Conservation (phyloP, 208 protist species). For the Trypanosoma theileri region DNA sequence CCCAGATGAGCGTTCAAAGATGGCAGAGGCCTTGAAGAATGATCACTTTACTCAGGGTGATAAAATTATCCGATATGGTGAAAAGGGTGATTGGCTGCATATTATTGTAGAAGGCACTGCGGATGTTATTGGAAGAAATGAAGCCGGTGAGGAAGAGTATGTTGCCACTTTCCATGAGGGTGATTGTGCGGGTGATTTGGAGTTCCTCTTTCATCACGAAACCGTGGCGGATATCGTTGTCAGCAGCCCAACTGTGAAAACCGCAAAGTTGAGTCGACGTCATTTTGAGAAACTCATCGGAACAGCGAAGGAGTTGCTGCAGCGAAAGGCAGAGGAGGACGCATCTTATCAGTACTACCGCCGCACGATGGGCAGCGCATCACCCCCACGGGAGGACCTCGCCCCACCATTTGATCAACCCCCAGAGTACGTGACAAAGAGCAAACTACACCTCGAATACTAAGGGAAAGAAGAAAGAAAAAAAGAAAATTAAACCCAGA, state of each 20-base stretch:
- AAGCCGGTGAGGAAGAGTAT: conserved; percentile 29
- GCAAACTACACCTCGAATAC: conserved; percentile 1
- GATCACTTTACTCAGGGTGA: conserved; percentile 48
- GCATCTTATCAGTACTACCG: conserved; percentile 52
- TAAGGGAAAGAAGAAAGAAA: conserved; percentile 15
- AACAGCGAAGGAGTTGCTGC: conserved; percentile 33
- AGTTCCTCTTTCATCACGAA: conserved; percentile 75
- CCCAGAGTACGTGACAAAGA: conserved; percentile 28
- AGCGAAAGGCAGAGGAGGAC: conserved; percentile 39
- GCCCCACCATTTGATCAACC: conserved; percentile 48
- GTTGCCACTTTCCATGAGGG: conserved; percentile 44
- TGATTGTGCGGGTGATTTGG: conserved; percentile 59
- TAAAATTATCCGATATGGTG: conserved; percentile 54
- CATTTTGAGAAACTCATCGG: conserved; percentile 68
- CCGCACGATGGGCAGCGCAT: conserved; percentile 31
- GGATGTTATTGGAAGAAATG: conserved; percentile 42
- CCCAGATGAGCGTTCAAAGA: conserved; percentile 34
- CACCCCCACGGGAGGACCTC: conserved; percentile 36
- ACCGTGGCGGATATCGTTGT: conserved; percentile 60
- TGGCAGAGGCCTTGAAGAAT: conserved; percentile 66
- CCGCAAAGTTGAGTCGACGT: conserved; percentile 63
- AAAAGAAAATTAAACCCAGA: conserved; percentile 7
- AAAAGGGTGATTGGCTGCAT: conserved; percentile 62
- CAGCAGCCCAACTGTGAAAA: conserved; percentile 40
- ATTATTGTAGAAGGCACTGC: conserved; percentile 68